Evolutionary conservation across 2,329 filamentous ascomycete species (phyloP).

Genomic region (Cladophialophora psammophila): DNA sequence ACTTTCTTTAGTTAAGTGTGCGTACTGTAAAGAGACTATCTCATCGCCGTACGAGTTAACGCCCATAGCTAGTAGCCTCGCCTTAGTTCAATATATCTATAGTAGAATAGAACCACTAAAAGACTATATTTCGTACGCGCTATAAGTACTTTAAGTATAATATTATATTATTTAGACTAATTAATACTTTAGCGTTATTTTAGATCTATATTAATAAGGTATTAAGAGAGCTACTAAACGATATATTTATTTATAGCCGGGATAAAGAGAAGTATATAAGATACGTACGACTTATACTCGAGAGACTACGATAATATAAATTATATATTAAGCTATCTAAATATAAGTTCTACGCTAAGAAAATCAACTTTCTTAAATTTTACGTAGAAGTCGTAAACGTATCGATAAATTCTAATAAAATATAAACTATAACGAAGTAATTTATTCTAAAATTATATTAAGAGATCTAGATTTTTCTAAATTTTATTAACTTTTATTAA

Average conservation of each 20-base stretch:
- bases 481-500: too few species aligned
- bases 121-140: conserved; percentile 43
- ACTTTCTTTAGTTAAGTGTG: too few species aligned
- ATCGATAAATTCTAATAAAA: not conserved
- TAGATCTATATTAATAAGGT: conserved; percentile 5
- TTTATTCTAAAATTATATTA: not conserved
- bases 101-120: conserved; percentile 43
- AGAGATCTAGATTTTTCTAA: too few species aligned
- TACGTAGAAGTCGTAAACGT: not conserved
- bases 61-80: too few species aligned
- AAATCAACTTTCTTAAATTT: not conserved
- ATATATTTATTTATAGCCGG: not conserved
- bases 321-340: not conserved
- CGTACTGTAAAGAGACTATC: too few species aligned
- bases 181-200: conserved; percentile 19
- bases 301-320: not conserved
- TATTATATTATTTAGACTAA: conserved; percentile 45
- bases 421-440: not conserved
- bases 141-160: conserved; percentile 44
- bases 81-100: too few species aligned
- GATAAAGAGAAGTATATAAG: not conserved
- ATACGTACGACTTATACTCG: not conserved
- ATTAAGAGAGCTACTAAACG: conserved; percentile 9
- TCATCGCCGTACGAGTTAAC: too few species aligned
- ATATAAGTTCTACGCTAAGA: not conserved